Conservation (phyloP, 2,329 filamentous ascomycete species). For the Aureobasidium sp. region DNA sequence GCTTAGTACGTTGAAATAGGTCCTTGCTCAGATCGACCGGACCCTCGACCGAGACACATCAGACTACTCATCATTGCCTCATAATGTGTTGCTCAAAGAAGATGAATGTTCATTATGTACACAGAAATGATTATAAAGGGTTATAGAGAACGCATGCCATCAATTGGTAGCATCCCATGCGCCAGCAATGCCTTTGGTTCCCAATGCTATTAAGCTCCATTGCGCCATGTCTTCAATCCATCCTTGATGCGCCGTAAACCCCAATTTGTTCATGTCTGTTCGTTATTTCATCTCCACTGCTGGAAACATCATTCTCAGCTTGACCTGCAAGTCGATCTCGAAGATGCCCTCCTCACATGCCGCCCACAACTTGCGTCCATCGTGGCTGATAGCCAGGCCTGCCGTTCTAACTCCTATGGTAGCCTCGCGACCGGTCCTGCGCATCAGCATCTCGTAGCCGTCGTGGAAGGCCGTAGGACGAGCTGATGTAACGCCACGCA, state of each 20-base stretch:
- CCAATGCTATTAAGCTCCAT: neutral
- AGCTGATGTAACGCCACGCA: neutral
- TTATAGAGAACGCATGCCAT: neutral
- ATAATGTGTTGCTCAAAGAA: neutral
- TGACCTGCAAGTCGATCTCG: constrained; percentile 60
- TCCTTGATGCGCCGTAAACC: neutral
- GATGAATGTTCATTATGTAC: neutral
- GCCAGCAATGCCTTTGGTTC: neutral
- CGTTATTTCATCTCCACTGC: constrained; percentile 29
- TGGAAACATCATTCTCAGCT: constrained; percentile 46
- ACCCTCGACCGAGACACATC: neutral
- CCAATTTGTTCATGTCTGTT: neutral
- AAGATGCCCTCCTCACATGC: constrained; percentile 63
- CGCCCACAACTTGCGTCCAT: constrained; percentile 39
- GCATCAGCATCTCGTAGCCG: constrained; percentile 3
- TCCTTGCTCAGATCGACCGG: neutral
- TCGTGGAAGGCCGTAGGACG: constrained; percentile 7
- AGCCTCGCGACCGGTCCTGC: neutral
- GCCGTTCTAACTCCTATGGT: constrained; percentile 35
- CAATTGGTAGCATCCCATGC: neutral
- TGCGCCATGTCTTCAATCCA: neutral
- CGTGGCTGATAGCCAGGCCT: constrained; percentile 40
- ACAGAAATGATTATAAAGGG: neutral
- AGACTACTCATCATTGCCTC: neutral
- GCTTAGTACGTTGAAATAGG: neutral